Evolutionary conservation across 139 green algal species (phyloP).

Genomic region (Raphidocelis subcapitata): DNA sequence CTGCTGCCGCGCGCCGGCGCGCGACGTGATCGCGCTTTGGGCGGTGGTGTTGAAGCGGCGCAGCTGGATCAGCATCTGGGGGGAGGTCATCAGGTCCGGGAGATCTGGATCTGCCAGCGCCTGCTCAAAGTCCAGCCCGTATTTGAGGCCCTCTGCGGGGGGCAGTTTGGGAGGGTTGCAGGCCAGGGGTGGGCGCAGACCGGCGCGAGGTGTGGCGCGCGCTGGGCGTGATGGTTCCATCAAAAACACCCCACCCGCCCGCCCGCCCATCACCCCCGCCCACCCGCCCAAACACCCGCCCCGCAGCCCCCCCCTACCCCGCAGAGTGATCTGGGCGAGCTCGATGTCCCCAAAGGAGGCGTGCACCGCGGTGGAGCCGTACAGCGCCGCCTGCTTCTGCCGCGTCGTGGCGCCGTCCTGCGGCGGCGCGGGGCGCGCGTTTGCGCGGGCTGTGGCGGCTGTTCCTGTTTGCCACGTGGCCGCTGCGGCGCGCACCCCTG

Average conservation of each 20-base stretch:
- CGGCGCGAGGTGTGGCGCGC: not conserved
- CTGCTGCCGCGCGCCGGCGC: not conserved
- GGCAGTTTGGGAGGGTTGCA: not conserved
- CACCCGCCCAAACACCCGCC: not conserved
- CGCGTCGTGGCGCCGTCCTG: slow-evolving; percentile 22
- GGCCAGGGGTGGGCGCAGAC: too few species aligned
- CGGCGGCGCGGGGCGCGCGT: too few species aligned
- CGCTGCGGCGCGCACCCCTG: too few species aligned
- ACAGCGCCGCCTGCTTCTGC: slow-evolving; percentile 55
- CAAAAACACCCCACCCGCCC: too few species aligned
- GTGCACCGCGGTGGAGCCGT: slow-evolving; percentile 64
- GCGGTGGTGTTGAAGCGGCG: slow-evolving; percentile 59
- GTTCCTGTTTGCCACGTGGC: too few species aligned
- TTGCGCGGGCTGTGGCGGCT: too few species aligned
- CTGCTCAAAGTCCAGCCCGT: slow-evolving; percentile 68
- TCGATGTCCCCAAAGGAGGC: slow-evolving; percentile 79
- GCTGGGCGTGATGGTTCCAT: not conserved
- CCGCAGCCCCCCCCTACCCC: slow-evolving; percentile 35
- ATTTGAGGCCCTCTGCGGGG: slow-evolving; percentile 57
- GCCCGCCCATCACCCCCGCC: not conserved
- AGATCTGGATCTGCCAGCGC: slow-evolving; percentile 39
- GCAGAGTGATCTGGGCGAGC: slow-evolving; percentile 76
- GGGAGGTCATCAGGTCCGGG: slow-evolving; percentile 58
- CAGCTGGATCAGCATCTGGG: slow-evolving; percentile 79
- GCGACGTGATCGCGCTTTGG: slow-evolving; percentile 9